These are phyloP conservation scores for Penicillium capsulatum DNA, from an alignment of 2,329 filamentous ascomycete species.

Conservation along the genomic window DNA sequence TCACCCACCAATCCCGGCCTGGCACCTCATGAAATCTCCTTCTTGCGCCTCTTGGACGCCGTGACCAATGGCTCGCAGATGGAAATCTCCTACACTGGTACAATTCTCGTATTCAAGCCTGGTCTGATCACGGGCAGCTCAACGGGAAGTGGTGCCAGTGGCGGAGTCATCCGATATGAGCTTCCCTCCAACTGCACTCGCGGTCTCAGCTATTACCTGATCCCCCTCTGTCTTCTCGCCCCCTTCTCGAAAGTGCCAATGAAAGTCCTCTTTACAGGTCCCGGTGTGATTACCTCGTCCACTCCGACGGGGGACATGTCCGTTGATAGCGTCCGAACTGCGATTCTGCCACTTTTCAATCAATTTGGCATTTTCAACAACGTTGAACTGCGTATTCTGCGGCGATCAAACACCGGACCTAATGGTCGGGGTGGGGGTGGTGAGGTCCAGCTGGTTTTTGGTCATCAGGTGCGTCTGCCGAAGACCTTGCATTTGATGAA, in stretches of 20 bases:
- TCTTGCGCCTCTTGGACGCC: conserved; percentile 87
- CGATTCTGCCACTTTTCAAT: conserved; percentile 82
- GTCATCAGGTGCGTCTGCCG: conserved; percentile 85
- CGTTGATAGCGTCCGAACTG: conserved; percentile 88
- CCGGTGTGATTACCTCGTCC: conserved; percentile 85
- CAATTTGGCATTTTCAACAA: conserved; percentile 83
- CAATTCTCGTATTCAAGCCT: conserved; percentile 84
- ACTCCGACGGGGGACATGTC: conserved; percentile 82
- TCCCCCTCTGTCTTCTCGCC: conserved; percentile 82
- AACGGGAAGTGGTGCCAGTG: conserved; percentile 65
- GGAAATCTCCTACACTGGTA: conserved; percentile 95
- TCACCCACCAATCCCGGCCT: conserved; percentile 86
- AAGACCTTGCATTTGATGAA: conserved; percentile 88
- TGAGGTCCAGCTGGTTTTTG: conserved; percentile 88
- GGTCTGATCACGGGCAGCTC: conserved; percentile 86
- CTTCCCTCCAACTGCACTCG: conserved; percentile 71
- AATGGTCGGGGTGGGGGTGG: conserved; percentile 78
- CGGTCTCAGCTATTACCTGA: conserved; percentile 85
- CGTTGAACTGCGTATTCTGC: conserved; percentile 79
- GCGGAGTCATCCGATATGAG: conserved; percentile 75
- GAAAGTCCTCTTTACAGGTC: conserved; percentile 83
- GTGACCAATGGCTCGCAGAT: conserved; percentile 93
- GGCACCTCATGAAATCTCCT: conserved; percentile 87
- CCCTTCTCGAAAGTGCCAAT: conserved; percentile 90
- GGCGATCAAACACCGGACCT: conserved; percentile 70